Evolutionary conservation across 768 basidiomycete genomes (phyloP).

Genomic region (Phylloporus sp.): DNA sequence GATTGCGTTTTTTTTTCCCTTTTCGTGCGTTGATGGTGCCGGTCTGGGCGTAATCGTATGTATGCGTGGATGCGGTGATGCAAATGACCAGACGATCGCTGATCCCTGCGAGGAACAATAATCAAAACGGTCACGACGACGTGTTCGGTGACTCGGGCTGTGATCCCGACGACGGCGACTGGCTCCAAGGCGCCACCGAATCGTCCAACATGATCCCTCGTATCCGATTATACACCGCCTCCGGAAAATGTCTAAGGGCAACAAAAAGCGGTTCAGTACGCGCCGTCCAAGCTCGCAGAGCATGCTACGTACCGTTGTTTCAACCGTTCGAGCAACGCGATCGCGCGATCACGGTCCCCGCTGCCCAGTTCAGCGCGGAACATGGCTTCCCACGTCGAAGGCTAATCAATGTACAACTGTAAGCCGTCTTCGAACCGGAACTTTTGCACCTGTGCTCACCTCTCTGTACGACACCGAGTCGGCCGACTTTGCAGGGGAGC

Average conservation of each 20-base stretch:
- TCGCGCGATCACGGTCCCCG: conserved; percentile 67
- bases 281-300: background rate
- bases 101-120: background rate
- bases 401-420: conserved; percentile 39
- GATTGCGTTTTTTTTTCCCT: background rate
- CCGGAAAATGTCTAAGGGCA: conserved; percentile 70
- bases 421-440: too few species aligned
- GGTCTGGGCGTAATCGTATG: too few species aligned
- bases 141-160: conserved; percentile 9
- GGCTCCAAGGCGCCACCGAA: conserved; percentile 43
- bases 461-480: conserved; percentile 37
- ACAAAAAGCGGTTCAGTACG: background rate
- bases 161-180: conserved; percentile 12
- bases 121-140: background rate
- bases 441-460: conserved; percentile 23
- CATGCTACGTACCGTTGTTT: conserved; percentile 59
- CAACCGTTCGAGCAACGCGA: conserved; percentile 64
- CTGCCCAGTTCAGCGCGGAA: conserved; percentile 82
- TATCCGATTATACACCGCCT: conserved; percentile 74
- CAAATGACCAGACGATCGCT: background rate
- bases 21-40: too few species aligned
- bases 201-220: conserved; percentile 78
- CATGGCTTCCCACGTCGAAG: conserved; percentile 95
- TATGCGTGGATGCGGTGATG: background rate
- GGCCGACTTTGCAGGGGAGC: conserved; percentile 31